Evolutionary conservation across 306 rosid species (phyloP), one percentile per base, ranked within the genome.

Genomic region (Astragalus membranaceus): DNA sequence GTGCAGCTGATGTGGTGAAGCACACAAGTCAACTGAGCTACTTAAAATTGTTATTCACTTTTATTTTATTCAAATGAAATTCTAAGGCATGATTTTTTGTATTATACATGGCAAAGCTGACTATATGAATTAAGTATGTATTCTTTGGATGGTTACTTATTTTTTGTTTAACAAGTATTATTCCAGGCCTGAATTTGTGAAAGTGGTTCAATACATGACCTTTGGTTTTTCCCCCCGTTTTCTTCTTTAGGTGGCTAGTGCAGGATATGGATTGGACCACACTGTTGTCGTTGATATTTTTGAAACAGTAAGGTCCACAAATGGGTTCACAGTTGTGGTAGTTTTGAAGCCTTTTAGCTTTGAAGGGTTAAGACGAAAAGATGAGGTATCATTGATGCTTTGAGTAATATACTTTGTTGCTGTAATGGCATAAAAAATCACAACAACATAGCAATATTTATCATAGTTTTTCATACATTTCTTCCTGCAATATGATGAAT

Each of bases 291-390:
- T 82, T 37, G 87, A 87, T 68, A 80, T 88, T 81, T 83, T 94
- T 46, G 85, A 85, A 70, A 73, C 83, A 4, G 69, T 85, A 77
- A 90, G 88, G 81, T 85, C 92, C 48, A 81, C 78, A 57, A 84
- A 79, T 81, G 96, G 93, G 73, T 85, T 87, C 72, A 83, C 87
- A 13, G 81, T 87, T 69, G 84, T 85, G 46, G 78, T 90, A 72
- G 79, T 94, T 69, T 81, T 94, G 79, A 88, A 90, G 82, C 97
- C 98, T 50, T 94, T 94, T 83, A 86, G 86, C 84, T 94, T 94
- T 70, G 98, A 94, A 87, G 98, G 98, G 33, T 76, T 80, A 76
- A 82, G 88, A 82, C 92, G 98, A 48, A 89, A 79, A 64, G 85
- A 85, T 75, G 98, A 94, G 98, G 98, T 94, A 83, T 56, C 56